Evolutionary conservation across 1,139 yeast species (phyloP).

Genomic region (Suhomyces chickasaworum): DNA sequence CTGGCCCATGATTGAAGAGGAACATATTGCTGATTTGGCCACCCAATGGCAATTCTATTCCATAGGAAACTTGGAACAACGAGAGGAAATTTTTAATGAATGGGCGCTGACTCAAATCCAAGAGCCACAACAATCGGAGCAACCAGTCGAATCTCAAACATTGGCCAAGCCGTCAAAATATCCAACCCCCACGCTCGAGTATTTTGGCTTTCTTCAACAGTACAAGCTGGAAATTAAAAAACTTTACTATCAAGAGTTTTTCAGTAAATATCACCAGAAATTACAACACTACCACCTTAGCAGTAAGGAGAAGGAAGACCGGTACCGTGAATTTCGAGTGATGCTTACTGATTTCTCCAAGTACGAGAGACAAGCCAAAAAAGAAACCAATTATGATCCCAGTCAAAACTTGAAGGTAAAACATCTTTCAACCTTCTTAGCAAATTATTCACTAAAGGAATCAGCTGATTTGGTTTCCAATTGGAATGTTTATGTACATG

Average conservation of each 20-base stretch:
- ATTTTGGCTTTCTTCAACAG: slow-evolving; percentile 31
- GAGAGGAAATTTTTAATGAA: slow-evolving; percentile 32
- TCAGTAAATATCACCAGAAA: slow-evolving; percentile 20
- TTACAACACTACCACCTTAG: slow-evolving; percentile 20
- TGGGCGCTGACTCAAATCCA: slow-evolving; percentile 29
- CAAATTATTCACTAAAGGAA: background rate
- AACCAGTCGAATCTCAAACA: too few species aligned
- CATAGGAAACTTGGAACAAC: slow-evolving; percentile 20
- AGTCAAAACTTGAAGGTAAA: slow-evolving; percentile 33
- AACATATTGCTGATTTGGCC: slow-evolving; percentile 32
- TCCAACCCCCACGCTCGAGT: slow-evolving; percentile 31
- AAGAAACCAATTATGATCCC: slow-evolving; percentile 17
- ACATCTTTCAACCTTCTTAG: slow-evolving; percentile 14
- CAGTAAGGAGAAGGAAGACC: slow-evolving; percentile 23
- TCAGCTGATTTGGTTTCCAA: background rate
- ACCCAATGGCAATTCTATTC: slow-evolving; percentile 35
- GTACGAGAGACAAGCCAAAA: slow-evolving; percentile 29
- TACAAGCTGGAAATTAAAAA: slow-evolving; percentile 34
- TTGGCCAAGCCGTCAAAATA: too few species aligned
- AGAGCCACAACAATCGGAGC: too few species aligned
- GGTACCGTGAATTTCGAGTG: slow-evolving; percentile 28
- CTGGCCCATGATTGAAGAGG: slow-evolving; percentile 45
- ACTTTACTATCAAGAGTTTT: slow-evolving; percentile 32
- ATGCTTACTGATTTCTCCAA: slow-evolving; percentile 30
- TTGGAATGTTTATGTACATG: background rate